These are phyloP conservation scores for Diplodia mutila DNA, from an alignment of 2,329 filamentous ascomycete species.

Conservation along the genomic window DNA sequence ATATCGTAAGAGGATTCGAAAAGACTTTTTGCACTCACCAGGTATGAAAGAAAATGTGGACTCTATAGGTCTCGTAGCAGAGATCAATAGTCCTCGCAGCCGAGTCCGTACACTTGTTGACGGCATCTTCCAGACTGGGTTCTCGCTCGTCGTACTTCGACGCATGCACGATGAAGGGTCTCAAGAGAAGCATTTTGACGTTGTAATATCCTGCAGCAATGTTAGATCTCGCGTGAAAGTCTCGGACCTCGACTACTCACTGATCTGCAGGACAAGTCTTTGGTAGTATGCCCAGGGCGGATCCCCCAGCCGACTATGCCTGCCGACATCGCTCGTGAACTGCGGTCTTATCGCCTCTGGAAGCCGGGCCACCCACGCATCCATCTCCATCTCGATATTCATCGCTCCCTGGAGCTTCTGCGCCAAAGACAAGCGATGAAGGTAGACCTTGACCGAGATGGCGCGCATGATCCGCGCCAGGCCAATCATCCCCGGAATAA, in stretches of 20 bases:
- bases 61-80: conserved; percentile 45
- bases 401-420: conserved; percentile 43
- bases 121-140: conserved; percentile 37
- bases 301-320: conserved; percentile 37
- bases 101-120: conserved; percentile 45
- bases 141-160: conserved; percentile 30
- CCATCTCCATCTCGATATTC: conserved; percentile 43
- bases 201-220: conserved; percentile 40
- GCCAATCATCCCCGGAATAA: conserved; percentile 48
- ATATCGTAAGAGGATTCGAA: background rate
- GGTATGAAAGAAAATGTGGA: conserved; percentile 48
- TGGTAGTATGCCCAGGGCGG: conserved; percentile 46
- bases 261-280: conserved; percentile 44
- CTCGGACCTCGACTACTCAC: conserved; percentile 28
- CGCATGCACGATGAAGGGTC: conserved; percentile 41
- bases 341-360: conserved; percentile 40
- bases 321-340: conserved; percentile 31
- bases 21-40: conserved; percentile 35
- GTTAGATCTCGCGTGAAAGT: background rate
- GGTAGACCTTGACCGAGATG: conserved; percentile 48
- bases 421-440: conserved; percentile 39
- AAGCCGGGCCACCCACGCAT: conserved; percentile 42
- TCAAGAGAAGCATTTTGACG: conserved; percentile 46
- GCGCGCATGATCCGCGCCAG: conserved; percentile 47
- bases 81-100: conserved; percentile 47